Evolutionary conservation across 1,284 basidiomycete genomes (phyloP), one percentile per base, ranked within the genome.

Genomic region (Erythrobasidium hasegawianum): DNA sequence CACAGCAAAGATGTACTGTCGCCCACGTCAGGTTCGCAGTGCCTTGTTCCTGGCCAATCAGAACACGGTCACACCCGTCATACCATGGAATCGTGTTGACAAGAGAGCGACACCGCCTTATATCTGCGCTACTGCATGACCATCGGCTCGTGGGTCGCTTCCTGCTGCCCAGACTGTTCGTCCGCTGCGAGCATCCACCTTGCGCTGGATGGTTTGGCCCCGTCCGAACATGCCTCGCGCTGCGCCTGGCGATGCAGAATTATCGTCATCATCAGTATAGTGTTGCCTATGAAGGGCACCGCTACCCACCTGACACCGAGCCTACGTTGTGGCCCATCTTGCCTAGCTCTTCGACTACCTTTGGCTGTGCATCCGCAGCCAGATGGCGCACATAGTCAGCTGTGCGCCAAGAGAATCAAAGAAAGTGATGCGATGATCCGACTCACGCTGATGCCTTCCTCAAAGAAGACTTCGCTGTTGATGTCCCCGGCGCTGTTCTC

Each of bases 321-420:
- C 85, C 83, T 50, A 86, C 87, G 71, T 88, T 83, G 75, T 97
- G 95, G 0, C 95, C 94, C 89, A 96, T 91, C 26, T 78, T 86
- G 87, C 71, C 65, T 24, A 78, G 69, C 64, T 71, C 57, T 11
- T 72, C 72, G 9, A 75, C 75, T 7, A 75, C 75, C 16, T 70
- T 66, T 11, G 41, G 54, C 53, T 65, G 22, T 20, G 13, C 33
- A 33, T 47, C 16, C 24, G 18, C 13, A 29, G n/a, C 18, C 33
- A 33, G 33, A 4, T 5, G 33, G 4, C 4, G 33, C 4, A 33
- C 5, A 33, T 33, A 33, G 33, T 33, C 33, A 33, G 33, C 33
- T 5, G 11, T 33, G 11, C 11, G 33, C 33, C 33, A 33, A 33
- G 33, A 33, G 33, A 33, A 33, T 33, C 5, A 5, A 4, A 11